Evolutionary conservation across 2,329 filamentous ascomycete species (phyloP), one percentile per base, ranked within the genome.

Genomic region (Calonectria leucothoes): DNA sequence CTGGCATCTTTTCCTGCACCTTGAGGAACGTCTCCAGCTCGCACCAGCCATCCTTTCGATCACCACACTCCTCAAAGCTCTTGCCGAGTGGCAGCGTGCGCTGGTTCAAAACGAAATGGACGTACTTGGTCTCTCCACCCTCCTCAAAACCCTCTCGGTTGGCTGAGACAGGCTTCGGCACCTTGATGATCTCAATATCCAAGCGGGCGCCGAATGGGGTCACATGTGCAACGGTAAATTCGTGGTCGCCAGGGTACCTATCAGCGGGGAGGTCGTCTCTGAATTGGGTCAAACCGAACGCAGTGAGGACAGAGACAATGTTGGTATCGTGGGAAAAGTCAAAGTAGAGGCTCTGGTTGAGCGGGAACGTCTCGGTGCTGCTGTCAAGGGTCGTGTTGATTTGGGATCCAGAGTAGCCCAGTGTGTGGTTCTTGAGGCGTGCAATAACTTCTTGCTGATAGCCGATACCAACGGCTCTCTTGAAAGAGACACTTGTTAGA

Each of bases 311-410:
- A 31, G 89, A 89, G 77, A 93, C 87, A 73, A 94, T 94, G 81
- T 94, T 94, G 37, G 92, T 93, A 83, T 96, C 94, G 82, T 96
- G 94, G 20, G 90, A 92, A 82, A 95, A 95, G 85, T 95, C 94
- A 64, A 95, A 90, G 82, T 95, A 95, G 20, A 96, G 86, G 27
- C 87, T 89, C 81, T 96, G 94, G 80, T 95, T 90, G 5, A 94
- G 84, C 0, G 94, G 94, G 82, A 96, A 96, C 0, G 93, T 95
- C 42, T 86, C 86, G 0, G 88, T 88, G 82, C 89, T 94, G 80
- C 88, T 90, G 84, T 94, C 93, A 35, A 94, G 88, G 0, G 93
- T 94, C n/a, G 89, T 87, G 81, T 95, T 94, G 84, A 91, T 90
- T 77, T 91, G 89, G 0, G 89, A 91, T 31, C 87, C 87, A 0